A percentile compares a stretch with the other conserved stretches of the same genome.
Evolutionary conservation across 2,329 filamentous ascomycete species (phyloP).

Genomic region (Diaporthe longicolla): DNA sequence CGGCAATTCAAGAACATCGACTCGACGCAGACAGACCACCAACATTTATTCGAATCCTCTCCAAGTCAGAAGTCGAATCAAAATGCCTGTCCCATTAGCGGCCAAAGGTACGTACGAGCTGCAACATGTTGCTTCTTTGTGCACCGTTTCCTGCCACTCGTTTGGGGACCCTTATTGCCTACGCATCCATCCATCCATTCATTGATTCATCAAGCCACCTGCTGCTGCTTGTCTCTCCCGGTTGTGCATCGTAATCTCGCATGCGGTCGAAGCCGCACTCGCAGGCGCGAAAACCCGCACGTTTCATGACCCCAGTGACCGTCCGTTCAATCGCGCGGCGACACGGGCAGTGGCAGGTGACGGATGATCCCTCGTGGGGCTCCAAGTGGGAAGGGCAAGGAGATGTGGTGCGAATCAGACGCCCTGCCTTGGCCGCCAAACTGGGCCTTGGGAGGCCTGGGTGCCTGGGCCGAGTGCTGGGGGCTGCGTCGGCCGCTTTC

Average conservation of each 20-base stretch:
- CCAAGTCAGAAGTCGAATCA: slow-evolving; percentile 35
- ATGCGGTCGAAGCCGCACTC: slow-evolving; percentile 4
- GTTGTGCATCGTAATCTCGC: slow-evolving; percentile 30
- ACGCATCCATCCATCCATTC: neutral
- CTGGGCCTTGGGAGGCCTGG: slow-evolving; percentile 20
- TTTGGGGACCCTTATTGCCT: neutral
- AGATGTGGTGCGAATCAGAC: slow-evolving; percentile 25
- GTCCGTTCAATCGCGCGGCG: slow-evolving; percentile 1
- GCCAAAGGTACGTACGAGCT: slow-evolving; percentile 54
- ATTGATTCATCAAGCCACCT: slow-evolving; percentile 21
- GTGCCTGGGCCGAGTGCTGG: slow-evolving; percentile 8
- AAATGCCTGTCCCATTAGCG: slow-evolving; percentile 54
- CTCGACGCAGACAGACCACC: neutral
- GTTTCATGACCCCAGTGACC: neutral
- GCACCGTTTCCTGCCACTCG: slow-evolving; percentile 8
- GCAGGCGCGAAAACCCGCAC: neutral
- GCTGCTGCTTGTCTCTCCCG: neutral
- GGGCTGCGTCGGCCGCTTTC: slow-evolving; percentile 6
- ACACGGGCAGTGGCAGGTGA: neutral
- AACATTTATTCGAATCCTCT: neutral
- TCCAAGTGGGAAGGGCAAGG: slow-evolving; percentile 6
- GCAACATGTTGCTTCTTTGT: slow-evolving; percentile 20
- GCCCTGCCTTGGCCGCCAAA: slow-evolving; percentile 30
- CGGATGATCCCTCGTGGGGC: slow-evolving; percentile 38
- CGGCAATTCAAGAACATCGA: neutral